These are phyloP conservation scores for Musa beccarii DNA, from an alignment of 176 grass and related monocot genomes.

Conservation along the genomic window DNA sequence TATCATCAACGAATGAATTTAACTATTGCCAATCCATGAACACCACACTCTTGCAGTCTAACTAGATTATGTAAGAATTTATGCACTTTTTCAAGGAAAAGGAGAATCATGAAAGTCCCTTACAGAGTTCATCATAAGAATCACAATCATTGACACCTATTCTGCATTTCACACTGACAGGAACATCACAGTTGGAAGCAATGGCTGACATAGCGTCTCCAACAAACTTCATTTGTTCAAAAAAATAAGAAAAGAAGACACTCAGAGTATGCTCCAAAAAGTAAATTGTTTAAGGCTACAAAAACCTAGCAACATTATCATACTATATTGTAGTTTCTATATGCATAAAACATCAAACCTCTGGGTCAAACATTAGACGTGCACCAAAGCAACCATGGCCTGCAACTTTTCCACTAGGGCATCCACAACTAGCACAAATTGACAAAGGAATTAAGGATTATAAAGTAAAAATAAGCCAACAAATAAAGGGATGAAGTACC, in stretches of 20 bases:
- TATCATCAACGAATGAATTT: no score
- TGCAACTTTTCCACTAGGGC: constrained; percentile 83
- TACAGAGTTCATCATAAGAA: constrained; percentile 87
- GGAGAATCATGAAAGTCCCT: constrained; percentile 30
- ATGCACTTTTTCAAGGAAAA: constrained; percentile 6
- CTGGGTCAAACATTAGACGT: constrained; percentile 75
- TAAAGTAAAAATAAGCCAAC: constrained; percentile 6
- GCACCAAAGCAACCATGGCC: constrained; percentile 96
- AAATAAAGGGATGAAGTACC: constrained; percentile 2
- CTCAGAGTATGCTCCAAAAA: not conserved
- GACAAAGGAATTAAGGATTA: constrained; percentile 15
- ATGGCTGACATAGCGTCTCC: constrained; percentile 91
- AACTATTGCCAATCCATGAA: no score
- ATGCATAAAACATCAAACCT: constrained; percentile 49
- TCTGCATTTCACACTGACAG: constrained; percentile 89
- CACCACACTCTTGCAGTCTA: not conserved
- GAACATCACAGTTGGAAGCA: constrained; percentile 69
- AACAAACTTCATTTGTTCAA: constrained; percentile 58
- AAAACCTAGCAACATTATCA: not conserved
- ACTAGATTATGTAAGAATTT: not conserved
- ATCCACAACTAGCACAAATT: constrained; percentile 63
- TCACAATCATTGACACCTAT: constrained; percentile 88
- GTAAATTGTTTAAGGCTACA: not conserved
- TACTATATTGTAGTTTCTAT: not conserved
- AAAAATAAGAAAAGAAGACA: constrained; percentile 15